These are phyloP conservation scores for Avena eriantha DNA, from an alignment of 176 grass and related monocot genomes.

Conservation along the genomic window DNA sequence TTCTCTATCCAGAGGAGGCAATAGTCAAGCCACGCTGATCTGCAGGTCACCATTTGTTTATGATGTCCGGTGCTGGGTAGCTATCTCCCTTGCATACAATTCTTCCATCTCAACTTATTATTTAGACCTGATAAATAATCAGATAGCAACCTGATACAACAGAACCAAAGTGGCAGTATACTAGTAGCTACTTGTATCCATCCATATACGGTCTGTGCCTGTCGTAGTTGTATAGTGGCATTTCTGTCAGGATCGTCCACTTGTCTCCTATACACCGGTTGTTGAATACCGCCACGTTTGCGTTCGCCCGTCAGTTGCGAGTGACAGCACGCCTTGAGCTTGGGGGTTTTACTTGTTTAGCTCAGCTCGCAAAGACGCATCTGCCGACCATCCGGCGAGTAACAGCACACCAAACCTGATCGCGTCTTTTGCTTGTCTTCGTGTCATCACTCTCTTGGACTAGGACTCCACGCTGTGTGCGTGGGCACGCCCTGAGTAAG, in stretches of 20 bases:
- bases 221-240: not conserved
- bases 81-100: slow-evolving; percentile 36
- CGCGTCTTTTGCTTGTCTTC: slow-evolving; percentile 36
- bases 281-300: slow-evolving; percentile 42
- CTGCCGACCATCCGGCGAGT: slow-evolving; percentile 41
- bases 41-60: slow-evolving; percentile 27
- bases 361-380: slow-evolving; percentile 32
- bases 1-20: slow-evolving; percentile 37
- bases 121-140: slow-evolving; percentile 5
- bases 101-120: slow-evolving; percentile 32
- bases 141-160: not conserved
- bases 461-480: slow-evolving; percentile 25
- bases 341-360: slow-evolving; percentile 20
- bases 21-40: not conserved
- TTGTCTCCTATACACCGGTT: slow-evolving; percentile 22
- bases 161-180: not conserved
- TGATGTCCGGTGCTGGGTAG: slow-evolving; percentile 41
- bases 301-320: slow-evolving; percentile 34
- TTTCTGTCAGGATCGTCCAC: slow-evolving; percentile 22
- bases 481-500: slow-evolving; percentile 33
- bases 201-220: not conserved
- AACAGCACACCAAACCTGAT: slow-evolving; percentile 43
- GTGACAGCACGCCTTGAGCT: slow-evolving; percentile 31
- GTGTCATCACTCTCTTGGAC: slow-evolving; percentile 16
- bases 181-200: not conserved